Evolutionary conservation across 2,329 filamentous ascomycete species (phyloP), one percentile per base, ranked within the genome.

Genomic region (Epichloe glyceriae): DNA sequence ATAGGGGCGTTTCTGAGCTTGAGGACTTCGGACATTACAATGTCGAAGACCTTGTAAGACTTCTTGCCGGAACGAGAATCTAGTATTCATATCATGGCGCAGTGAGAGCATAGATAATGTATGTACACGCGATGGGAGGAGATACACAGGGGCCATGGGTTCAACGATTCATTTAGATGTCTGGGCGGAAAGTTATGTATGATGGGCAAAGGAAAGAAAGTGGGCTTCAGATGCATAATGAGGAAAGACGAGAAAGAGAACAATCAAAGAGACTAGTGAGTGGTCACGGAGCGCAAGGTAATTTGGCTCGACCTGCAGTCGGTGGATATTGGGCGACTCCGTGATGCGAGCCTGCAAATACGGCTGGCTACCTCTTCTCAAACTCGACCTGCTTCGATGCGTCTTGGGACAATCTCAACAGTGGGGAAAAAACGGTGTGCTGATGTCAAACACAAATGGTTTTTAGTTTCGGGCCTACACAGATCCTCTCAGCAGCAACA

Each of bases 401-500:
- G 19, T 43, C 22, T 19, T 47, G 26, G 37, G 43, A 50, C 40
- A 54, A 50, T 49, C 51, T 51, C 56, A 56, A 53, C 52, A 53
- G 50, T 57, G 61, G 48, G 59, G 19, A n/a, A 43, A 53, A 41
- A 56, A 51, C 19, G 34, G 17, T 43, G 35, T 49, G 35, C 48
- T 51, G 49, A 49, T 48, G n/a, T 49, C 37, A 47, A 15, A 17
- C 12, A 22, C 20, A 7, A 7, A 40, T 34, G 46, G 17, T 54
- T 54, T 52, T 49, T 58, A 81, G 78, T 81, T 82, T 61, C 78
- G 77, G 55, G 71, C 76, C 15, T 80, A 80, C 57, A 78, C 76
- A 38, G 76, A 80, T 57, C 70, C 74, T 14, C 62, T 78, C 48
- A 78, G 74, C 48, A 78, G 74, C 61, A 67, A 72, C 67, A 52